These are phyloP conservation scores for Stagonosporopsis cucurbitacearum DNA, from an alignment of 2,329 filamentous ascomycete species.

Conservation along the genomic window DNA sequence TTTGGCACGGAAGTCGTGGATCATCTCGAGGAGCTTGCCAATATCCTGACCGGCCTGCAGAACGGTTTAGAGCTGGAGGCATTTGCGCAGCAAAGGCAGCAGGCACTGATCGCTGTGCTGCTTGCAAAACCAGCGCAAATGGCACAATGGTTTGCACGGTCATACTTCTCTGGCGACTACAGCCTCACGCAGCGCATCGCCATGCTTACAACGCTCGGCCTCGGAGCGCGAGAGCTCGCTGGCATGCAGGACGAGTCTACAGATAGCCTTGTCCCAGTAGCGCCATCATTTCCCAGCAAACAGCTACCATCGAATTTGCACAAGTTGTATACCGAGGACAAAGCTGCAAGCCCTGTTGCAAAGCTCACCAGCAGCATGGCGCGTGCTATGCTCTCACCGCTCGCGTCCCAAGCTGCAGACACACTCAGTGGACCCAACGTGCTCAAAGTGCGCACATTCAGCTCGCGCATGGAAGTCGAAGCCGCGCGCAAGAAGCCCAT, in stretches of 20 bases:
- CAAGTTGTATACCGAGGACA: conserved; percentile 65
- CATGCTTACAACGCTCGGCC: conserved; percentile 79
- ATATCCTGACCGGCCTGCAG: conserved; percentile 77
- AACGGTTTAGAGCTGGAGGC: conserved; percentile 79
- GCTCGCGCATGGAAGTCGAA: conserved; percentile 73
- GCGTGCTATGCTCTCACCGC: conserved; percentile 75
- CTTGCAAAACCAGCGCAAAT: conserved; percentile 77
- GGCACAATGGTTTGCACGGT: conserved; percentile 82
- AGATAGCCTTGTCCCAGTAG: conserved; percentile 48
- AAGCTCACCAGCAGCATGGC: conserved; percentile 72
- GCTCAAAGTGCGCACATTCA: conserved; percentile 90
- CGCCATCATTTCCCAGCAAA: conserved; percentile 76
- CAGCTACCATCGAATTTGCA: conserved; percentile 76
- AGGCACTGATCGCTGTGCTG: conserved; percentile 82
- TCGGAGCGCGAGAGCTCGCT: conserved; percentile 83
- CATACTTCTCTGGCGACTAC: conserved; percentile 91
- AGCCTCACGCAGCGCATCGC: conserved; percentile 83
- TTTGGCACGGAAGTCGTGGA: conserved; percentile 89
- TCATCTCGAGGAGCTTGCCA: conserved; percentile 81
- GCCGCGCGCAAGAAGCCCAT: conserved; percentile 66
- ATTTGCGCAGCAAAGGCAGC: conserved; percentile 76
- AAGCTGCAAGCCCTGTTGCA: conserved; percentile 66
- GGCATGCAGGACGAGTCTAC: conserved; percentile 69
- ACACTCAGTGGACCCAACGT: conserved; percentile 78
- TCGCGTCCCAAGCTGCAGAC: conserved; percentile 84